Base-by-base conservation (phyloP, 352 stramenopile genomes). In the Pythium chondricola region DNA sequence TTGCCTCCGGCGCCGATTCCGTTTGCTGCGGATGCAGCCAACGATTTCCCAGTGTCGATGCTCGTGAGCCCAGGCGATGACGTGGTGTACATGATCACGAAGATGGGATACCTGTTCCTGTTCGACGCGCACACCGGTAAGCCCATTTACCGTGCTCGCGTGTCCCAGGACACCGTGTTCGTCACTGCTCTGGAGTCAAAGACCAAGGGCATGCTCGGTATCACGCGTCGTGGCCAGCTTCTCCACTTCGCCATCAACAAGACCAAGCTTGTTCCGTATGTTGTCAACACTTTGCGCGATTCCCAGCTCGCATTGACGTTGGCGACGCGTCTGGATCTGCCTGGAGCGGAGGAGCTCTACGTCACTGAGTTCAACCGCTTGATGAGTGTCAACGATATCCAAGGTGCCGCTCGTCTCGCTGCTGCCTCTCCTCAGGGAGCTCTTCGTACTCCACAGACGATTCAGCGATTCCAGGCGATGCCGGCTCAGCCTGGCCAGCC, bases 61-160 rank as follows among this genome's bases (percentile, higher is more conserved):
- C 69, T 97, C 37, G 79, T 98, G 46, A 95, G 74, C 27, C 77
- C 86, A 13, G 65, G 71, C 29, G 87, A 98, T 51, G 93, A 98
- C 50, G 70, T 99, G 44, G 88, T 98, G 35, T 99, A 98, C 69
- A 93, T 99, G 73, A 95, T 99, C 56, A 98, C 97, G 27, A 99
- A 99, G 85, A 98, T 98, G 90, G 97, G 97, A 41, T 99, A 98
- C 69, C 74, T 98, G 29, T 99, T 98, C 82, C 84, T 99, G 54
- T 99, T 99, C 69, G 97, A 99, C 69, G 87, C 98, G 47, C 93
- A 98, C 76, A 95, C 94, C 31, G 96, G 96, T 54, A 98, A 98
- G 74, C 95, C 96, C 33, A 86, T 99, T 46, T 99, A 98, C 77
- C 85, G 97, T 50, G 95, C 93, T 25, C 95, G 95, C 51, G 95